Evolutionary conservation across 2,329 filamentous ascomycete species (phyloP).

Genomic region (Fusarium avenaceum): DNA sequence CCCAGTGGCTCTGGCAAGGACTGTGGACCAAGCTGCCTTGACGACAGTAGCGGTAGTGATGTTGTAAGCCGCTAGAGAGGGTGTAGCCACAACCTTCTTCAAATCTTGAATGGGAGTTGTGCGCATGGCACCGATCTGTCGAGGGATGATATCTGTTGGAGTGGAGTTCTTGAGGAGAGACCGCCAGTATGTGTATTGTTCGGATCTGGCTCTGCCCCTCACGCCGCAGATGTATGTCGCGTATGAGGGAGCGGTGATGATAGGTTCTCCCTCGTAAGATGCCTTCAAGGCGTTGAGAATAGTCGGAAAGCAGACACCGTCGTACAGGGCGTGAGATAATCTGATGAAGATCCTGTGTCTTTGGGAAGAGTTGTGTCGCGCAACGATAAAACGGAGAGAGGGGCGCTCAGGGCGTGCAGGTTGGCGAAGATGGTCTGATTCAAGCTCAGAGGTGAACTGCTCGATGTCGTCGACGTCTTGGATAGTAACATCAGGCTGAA

Average conservation of each 20-base stretch:
- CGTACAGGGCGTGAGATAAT: slow-evolving; percentile 37
- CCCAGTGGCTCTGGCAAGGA: slow-evolving; percentile 55
- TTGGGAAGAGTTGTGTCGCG: slow-evolving; percentile 9
- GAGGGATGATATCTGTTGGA: slow-evolving; percentile 19
- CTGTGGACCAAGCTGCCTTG: slow-evolving; percentile 61
- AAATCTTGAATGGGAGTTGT: slow-evolving; percentile 19
- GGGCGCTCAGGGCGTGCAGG: background rate
- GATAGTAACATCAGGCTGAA: slow-evolving; percentile 14
- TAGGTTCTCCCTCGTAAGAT: slow-evolving; percentile 21
- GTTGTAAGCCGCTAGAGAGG: slow-evolving; percentile 31
- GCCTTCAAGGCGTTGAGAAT: slow-evolving; percentile 23
- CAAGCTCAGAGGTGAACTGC: slow-evolving; percentile 19
- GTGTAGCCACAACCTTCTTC: slow-evolving; percentile 11
- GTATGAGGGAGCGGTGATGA: slow-evolving; percentile 5
- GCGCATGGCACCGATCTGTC: background rate
- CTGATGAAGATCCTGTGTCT: slow-evolving; percentile 32
- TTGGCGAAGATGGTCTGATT: background rate
- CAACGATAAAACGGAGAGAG: slow-evolving; percentile 23
- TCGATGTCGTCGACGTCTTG: slow-evolving; percentile 23
- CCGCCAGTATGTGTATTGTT: slow-evolving; percentile 30
- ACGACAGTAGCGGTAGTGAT: slow-evolving; percentile 56
- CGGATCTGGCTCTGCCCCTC: background rate
- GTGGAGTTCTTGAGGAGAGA: slow-evolving; percentile 13
- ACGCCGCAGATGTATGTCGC: slow-evolving; percentile 16
- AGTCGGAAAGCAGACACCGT: slow-evolving; percentile 32